These are phyloP conservation scores for Lindgomyces ingoldianus DNA, from an alignment of 495 filamentous ascomycete species.

Conservation along the genomic window DNA sequence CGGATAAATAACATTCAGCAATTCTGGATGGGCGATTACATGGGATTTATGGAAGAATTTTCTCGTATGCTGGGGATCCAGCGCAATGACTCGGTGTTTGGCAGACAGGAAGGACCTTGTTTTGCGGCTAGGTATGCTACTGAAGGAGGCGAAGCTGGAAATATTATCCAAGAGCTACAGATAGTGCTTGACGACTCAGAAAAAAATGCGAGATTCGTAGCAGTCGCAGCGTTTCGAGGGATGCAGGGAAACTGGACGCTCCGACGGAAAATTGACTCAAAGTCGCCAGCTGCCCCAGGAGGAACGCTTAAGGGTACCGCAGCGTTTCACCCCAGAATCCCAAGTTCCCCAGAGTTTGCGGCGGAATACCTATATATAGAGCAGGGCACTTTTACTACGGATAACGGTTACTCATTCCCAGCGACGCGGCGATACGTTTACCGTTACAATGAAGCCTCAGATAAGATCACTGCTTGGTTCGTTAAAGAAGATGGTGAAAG, in stretches of 20 bases:
- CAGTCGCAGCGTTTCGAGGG: constrained; percentile 68
- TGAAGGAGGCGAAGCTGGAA: constrained; percentile 5
- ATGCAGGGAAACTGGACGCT: constrained; percentile 73
- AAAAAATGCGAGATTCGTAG: constrained; percentile 48
- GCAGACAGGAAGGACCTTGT: constrained; percentile 10
- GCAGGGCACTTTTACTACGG: constrained; percentile 58
- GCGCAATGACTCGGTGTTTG: constrained; percentile 23
- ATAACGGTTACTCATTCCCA: constrained; percentile 40
- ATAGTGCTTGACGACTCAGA: constrained; percentile 26
- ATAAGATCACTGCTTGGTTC: constrained; percentile 68
- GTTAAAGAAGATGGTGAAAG: constrained; percentile 57
- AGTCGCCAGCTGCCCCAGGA: constrained; percentile 54
- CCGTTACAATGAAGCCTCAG: constrained; percentile 56
- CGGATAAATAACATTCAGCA: constrained; percentile 51
- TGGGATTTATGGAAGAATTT: constrained; percentile 74
- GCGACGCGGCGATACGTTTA: constrained; percentile 53
- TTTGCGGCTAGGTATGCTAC: constrained; percentile 30
- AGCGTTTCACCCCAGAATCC: constrained; percentile 59
- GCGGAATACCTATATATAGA: constrained; percentile 69
- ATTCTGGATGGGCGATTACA: constrained; percentile 81
- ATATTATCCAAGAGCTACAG: constrained; percentile 27
- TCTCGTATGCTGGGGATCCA: constrained; percentile 55
- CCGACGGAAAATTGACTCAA: constrained; percentile 51
- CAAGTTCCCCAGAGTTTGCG: constrained; percentile 36
- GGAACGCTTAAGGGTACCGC: constrained; percentile 64